Evolutionary conservation across 2,329 filamentous ascomycete genomes (phyloP), one percentile per base, ranked within the genome.

Genomic region (Aspergillus sp.): DNA sequence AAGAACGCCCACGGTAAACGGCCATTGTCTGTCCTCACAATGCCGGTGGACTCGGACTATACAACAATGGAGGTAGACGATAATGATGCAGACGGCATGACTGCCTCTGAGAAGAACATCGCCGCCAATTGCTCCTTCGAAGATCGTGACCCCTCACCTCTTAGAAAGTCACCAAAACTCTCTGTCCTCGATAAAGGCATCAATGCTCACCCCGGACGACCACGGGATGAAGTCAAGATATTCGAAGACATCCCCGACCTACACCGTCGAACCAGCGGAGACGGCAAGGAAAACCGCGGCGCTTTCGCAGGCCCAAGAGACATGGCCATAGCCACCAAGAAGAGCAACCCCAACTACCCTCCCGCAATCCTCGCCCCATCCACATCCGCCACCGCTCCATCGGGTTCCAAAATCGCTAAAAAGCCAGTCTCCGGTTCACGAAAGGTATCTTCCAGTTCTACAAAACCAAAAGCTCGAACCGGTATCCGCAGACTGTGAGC

Each of bases 101-200:
- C 57, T 9, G 54, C 61, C 5, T 71, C 69, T 4, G 66, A 70
- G 36, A 58, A 61, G 43, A 72, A 72, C 37, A 68, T 72, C 42
- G 60, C 60, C 7, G 67, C 66, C 9, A 70, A 70, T 37, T 45
- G 46, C 36, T 44, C 45, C 33, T 37, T 36, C 29, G 42, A 51
- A 9, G 50, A 53, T n/a, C 43, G 44, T 4, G 51, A 51, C 31
- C 27, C 36, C 33, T 59, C 57, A 7, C 61, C 57, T 9, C 55
- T 55, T 12, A 50, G 62, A 7, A 70, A 70, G 51, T 63, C 65
- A 1, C 64, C 65, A 0, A 68, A 65, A 46, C 58, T 64, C 12
- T 54, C 56, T 8, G 43, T 59, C 6, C 48, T 54, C 7, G 51
- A 50, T 34, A 52, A 48, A 19, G 52, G 57, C 19, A 43, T 49